Conservation (phyloP, 352 stramenopile species). For the Pythium phragmiticola region DNA sequence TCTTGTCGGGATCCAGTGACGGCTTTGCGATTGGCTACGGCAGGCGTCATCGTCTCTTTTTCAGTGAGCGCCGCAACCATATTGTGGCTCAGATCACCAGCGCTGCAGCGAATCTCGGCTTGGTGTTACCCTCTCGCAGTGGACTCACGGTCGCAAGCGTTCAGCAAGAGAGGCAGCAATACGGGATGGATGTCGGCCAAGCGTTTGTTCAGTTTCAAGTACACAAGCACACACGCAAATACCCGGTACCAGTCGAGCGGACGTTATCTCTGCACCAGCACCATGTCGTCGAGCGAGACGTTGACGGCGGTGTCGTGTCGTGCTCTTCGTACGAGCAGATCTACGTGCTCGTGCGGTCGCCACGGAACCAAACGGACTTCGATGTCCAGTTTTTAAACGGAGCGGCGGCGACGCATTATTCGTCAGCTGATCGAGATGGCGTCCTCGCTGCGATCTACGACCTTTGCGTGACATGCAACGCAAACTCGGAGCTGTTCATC, state of each 20-base stretch:
- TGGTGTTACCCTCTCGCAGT: constrained; percentile 39
- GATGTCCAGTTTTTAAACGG: constrained; percentile 76
- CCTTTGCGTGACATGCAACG: constrained; percentile 69
- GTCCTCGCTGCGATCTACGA: constrained; percentile 79
- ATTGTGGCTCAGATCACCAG: constrained; percentile 58
- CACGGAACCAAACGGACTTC: constrained; percentile 48
- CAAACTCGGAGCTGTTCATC: constrained; percentile 76
- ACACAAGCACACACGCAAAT: constrained; percentile 68
- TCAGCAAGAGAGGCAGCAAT: constrained; percentile 43
- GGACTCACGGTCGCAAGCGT: constrained; percentile 43
- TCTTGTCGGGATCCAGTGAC: constrained; percentile 50
- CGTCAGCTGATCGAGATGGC: constrained; percentile 64
- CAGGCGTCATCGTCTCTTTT: constrained; percentile 69
- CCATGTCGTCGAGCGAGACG: constrained; percentile 65
- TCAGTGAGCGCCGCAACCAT: constrained; percentile 51
- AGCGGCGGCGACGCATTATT: constrained; percentile 49
- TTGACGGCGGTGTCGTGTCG: constrained; percentile 46
- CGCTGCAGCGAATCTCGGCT: constrained; percentile 58
- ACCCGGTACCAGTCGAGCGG: constrained; percentile 43
- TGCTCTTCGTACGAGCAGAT: constrained; percentile 67
- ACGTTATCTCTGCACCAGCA: constrained; percentile 72
- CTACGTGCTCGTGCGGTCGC: constrained; percentile 64
- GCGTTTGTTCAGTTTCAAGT: constrained; percentile 73
- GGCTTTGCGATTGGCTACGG: constrained; percentile 69
- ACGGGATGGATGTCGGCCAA: constrained; percentile 45